Base-by-base conservation (phyloP, 1,284 basidiomycete genomes). In the Fomitopsis schrenkii region DNA sequence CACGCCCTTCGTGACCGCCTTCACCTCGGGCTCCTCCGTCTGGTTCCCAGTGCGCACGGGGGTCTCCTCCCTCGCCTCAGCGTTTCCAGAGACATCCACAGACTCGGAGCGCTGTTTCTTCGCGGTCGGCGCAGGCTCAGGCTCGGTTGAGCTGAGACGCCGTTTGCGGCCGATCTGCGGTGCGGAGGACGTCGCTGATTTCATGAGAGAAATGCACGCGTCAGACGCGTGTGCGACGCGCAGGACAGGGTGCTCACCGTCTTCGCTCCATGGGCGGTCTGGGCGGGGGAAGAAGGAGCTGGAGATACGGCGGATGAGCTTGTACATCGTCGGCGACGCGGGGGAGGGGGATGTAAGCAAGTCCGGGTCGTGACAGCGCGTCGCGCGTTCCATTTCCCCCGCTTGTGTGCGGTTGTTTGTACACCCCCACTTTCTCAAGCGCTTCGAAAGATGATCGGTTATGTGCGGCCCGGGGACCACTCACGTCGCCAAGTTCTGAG, bases 251-350 rank as follows among this genome's bases (percentile, higher is more conserved):
- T 26, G 78, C 85, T 77, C 67, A 90, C 88, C 86, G 72, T 91
- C 88, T 63, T 90, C 88, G 64, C 80, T 80, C 88, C 88, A 90
- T 52, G 87, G 86, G 61, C 86, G 79, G 73, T 91, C 88, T 35
- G 85, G 81, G 59, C 87, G 82, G 35, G 85, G 85, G 67, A 89
- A 83, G 38, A 90, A 79, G n/a, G 85, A 85, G 66, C 81, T 80
- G 0, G 88, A 90, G 59, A 91, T 85, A 45, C 87, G 84, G 64
- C 88, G 81, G 65, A 91, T 76, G 65, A 91, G 78, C 64, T 82
- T 81, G 75, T 88, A 89, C 88, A 91, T 90, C 19, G 62, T 44
- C 54, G 33, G 46, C 55, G 60, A 57, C 60, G 60, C 59, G 59
- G 36, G 38, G 19, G 50, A 22, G 48, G 30, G 30, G 30, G 30